These are phyloP conservation scores for Clarireedia homoeocarpa DNA, from an alignment of 2,329 filamentous ascomycete genomes.

Conservation along the genomic window DNA sequence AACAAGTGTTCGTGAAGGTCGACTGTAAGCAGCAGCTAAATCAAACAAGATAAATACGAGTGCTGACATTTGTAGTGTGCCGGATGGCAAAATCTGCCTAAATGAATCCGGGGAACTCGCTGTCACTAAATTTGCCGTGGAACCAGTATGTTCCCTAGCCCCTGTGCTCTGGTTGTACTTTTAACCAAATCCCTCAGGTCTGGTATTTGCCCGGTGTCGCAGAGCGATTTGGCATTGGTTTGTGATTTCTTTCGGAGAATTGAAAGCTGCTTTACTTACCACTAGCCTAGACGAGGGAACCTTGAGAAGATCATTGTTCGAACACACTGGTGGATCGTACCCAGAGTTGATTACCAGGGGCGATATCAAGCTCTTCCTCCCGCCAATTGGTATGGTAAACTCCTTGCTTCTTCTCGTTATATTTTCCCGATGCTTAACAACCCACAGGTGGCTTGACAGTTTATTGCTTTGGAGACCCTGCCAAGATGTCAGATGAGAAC, in stretches of 20 bases:
- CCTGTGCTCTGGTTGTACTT: slow-evolving; percentile 45
- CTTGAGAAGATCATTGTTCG: slow-evolving; percentile 80
- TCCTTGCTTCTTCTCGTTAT: slow-evolving; percentile 46
- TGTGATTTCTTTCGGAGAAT: slow-evolving; percentile 5
- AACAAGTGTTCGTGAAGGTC: slow-evolving; percentile 72
- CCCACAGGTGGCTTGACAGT: slow-evolving; percentile 65
- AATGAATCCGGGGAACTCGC: slow-evolving; percentile 81
- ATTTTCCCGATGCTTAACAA: slow-evolving; percentile 10
- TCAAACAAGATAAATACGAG: background rate
- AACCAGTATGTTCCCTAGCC: slow-evolving; percentile 56
- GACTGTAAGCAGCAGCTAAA: slow-evolving; percentile 44
- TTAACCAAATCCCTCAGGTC: slow-evolving; percentile 35
- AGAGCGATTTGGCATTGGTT: slow-evolving; percentile 75
- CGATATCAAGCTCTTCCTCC: slow-evolving; percentile 92
- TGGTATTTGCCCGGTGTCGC: slow-evolving; percentile 86
- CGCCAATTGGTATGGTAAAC: slow-evolving; percentile 78
- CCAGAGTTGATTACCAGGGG: slow-evolving; percentile 91
- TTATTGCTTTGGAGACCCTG: slow-evolving; percentile 93
- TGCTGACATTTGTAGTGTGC: slow-evolving; percentile 21
- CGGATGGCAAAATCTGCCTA: slow-evolving; percentile 80
- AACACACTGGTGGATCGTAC: slow-evolving; percentile 92
- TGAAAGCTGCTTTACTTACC: slow-evolving; percentile 46
- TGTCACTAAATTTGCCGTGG: slow-evolving; percentile 94
- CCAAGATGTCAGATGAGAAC: slow-evolving; percentile 84
- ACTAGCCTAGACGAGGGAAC: slow-evolving; percentile 79